phyloP scores from a whole-genome alignment of 768 basidiomycete genomes.

The Boletus reticuloceps region DNA sequence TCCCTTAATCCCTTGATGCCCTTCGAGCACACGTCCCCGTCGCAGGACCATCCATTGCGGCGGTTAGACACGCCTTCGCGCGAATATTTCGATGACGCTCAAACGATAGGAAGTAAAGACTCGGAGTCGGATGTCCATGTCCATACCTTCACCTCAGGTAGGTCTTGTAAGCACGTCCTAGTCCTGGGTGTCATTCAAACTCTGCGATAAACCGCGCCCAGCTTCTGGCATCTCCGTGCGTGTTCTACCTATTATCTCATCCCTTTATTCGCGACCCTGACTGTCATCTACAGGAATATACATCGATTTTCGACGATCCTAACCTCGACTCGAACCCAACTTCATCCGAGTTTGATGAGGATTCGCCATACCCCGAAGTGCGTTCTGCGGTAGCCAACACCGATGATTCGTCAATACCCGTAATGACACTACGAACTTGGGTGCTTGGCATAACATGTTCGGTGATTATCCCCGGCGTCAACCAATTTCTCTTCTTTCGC shows the following conservation, averaged over 20 bases:
- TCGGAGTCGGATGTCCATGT: conserved; percentile 37
- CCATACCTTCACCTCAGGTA: background rate
- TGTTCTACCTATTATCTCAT: background rate
- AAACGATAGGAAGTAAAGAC: background rate
- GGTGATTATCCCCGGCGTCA: background rate
- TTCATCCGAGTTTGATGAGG: background rate
- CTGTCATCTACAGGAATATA: conserved; percentile 31
- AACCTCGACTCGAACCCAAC: background rate
- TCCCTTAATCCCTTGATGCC: conserved; percentile 18
- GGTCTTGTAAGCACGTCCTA: background rate
- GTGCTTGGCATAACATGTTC: background rate
- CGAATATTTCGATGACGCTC: background rate
- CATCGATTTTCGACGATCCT: background rate
- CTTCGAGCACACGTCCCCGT: conserved; percentile 7
- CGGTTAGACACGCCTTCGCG: background rate
- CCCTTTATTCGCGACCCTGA: background rate
- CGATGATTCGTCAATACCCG: background rate
- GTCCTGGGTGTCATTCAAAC: background rate
- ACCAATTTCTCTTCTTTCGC: conserved; percentile 74
- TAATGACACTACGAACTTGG: conserved; percentile 2
- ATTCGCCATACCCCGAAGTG: conserved; percentile 3
- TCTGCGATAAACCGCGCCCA: background rate
- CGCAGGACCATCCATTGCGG: background rate
- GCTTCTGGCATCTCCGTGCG: background rate
- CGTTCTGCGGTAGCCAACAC: conserved; percentile 5